Base-by-base conservation (phyloP, 1,284 basidiomycete species). In the Moesziomyces aphidis region DNA sequence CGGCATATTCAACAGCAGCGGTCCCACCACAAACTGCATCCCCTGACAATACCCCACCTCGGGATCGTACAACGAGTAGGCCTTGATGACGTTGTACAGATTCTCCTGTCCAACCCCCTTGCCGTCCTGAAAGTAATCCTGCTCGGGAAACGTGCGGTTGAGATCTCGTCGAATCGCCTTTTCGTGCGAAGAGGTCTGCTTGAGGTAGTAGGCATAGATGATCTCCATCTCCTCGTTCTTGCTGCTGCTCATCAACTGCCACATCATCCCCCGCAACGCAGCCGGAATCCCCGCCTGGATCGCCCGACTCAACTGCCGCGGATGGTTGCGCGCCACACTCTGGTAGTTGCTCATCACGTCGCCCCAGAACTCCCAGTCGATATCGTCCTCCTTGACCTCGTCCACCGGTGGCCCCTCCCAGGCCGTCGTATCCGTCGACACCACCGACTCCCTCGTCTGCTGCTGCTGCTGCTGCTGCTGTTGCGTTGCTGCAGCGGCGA, bases 1-100 rank as follows among this genome's bases (percentile, higher is more conserved):
- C 5, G 82, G 82, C 82, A 83, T 83, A 81, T 98, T 97, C 26
- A 99, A 87, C 22, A 99, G 86, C 21, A 99, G 86, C 24, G 96
- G 92, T 0, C 96, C 97, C 3, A 95, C 95, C 56, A 99, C 91
- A 84, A 99, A 99, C 1, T 79, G 78, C 81, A 84, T 83, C n/a
- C 96, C 96, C 86, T 99, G 96, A 74, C 95, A 98, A 82, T 99
- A 99, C 3, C 96, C 96, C 19, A 97, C 95, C 85, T 95, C 92
- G 19, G 92, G 89, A 85, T 99, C 96, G 85, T 95, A 95, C 89
- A 99, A 83, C 31, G 95, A 97, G 85, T 98, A 99, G 9, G 96
- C 97, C 85, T 98, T 98, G 46, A 97, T 89, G 50, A 99, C 95
- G 84, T 97, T 97, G 87, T 95, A 97, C 50, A 99, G 86, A 77